Percentiles rank a stretch among this genome's conserved stretches.
phyloP scores from a whole-genome alignment of 1,284 basidiomycete species.

The Vanrija sp. region DNA sequence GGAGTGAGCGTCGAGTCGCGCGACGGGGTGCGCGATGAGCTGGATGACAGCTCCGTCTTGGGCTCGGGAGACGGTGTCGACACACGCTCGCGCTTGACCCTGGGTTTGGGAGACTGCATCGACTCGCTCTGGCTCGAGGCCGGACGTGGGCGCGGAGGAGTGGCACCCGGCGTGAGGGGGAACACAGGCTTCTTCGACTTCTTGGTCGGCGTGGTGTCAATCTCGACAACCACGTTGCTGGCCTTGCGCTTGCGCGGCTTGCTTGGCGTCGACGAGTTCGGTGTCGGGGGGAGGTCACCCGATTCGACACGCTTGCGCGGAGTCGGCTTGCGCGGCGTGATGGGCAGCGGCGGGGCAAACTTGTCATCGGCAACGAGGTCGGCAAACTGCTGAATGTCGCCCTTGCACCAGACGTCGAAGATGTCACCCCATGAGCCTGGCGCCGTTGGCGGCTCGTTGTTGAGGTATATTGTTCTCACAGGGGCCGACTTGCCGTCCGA shows the following conservation, averaged over 20 bases:
- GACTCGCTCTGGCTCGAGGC: neutral
- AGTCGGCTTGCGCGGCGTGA: neutral
- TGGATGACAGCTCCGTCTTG: no score
- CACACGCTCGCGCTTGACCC: no score
- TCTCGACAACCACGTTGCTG: neutral
- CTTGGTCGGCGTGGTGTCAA: constrained; percentile 4
- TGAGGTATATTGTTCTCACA: constrained; percentile 75
- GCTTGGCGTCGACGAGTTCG: neutral
- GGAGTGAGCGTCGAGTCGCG: neutral
- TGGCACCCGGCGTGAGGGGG: neutral
- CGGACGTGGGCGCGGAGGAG: neutral
- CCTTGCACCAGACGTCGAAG: constrained; percentile 87
- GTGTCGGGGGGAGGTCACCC: neutral
- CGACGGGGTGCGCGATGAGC: neutral
- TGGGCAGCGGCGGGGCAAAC: constrained; percentile 5
- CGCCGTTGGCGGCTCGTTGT: constrained; percentile 82
- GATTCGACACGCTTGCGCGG: neutral
- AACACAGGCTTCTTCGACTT: neutral
- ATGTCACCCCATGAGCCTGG: constrained; percentile 83
- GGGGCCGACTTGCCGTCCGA: constrained; percentile 41
- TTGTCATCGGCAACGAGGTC: constrained; percentile 23
- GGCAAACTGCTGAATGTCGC: constrained; percentile 79
- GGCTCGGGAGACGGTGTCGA: no score
- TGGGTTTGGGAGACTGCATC: neutral
- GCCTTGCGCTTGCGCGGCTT: constrained; percentile 1